Percentiles rank a stretch among this genome's conserved stretches.
Conservation (phyloP, 2,329 filamentous ascomycete genomes). For the Colletotrichum caudatum region DNA sequence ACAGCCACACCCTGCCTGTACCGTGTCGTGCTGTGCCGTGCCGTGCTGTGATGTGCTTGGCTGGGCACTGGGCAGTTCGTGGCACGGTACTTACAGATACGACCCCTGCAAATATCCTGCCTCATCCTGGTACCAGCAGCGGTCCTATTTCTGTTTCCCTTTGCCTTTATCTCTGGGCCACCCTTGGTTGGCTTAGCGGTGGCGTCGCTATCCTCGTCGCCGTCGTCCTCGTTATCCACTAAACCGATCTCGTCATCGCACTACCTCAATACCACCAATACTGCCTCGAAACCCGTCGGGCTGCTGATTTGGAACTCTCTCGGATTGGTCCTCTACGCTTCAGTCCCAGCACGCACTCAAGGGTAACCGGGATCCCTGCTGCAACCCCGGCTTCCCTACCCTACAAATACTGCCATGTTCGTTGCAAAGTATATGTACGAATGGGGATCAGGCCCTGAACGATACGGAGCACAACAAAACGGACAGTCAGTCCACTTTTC, state of each 20-base stretch:
- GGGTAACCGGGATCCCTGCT: background rate
- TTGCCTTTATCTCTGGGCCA: slow-evolving; percentile 40
- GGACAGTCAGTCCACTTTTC: slow-evolving; percentile 21
- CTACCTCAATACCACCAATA: slow-evolving; percentile 27
- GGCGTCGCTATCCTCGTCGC: slow-evolving; percentile 13
- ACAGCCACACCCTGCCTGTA: slow-evolving; percentile 7
- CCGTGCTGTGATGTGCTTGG: background rate
- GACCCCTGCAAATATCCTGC: slow-evolving; percentile 9
- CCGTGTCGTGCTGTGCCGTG: background rate
- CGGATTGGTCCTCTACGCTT: slow-evolving; percentile 14
- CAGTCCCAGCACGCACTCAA: background rate
- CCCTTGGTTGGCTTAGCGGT: slow-evolving; percentile 35
- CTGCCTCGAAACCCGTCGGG: slow-evolving; percentile 31
- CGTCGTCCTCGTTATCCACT: slow-evolving; percentile 18
- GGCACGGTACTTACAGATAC: background rate
- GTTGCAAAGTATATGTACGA: background rate
- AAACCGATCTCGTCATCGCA: slow-evolving; percentile 40
- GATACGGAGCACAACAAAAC: slow-evolving; percentile 10
- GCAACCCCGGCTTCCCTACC: slow-evolving; percentile 17
- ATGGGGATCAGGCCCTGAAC: slow-evolving; percentile 10
- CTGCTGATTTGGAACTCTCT: slow-evolving; percentile 29
- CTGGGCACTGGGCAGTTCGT: slow-evolving; percentile 1
- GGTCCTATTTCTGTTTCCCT: slow-evolving; percentile 36
- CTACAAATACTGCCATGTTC: slow-evolving; percentile 8
- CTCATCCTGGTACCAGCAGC: slow-evolving; percentile 26